Conservation (phyloP, 2,329 filamentous ascomycete genomes). For the Ophiosphaerella narmari region DNA sequence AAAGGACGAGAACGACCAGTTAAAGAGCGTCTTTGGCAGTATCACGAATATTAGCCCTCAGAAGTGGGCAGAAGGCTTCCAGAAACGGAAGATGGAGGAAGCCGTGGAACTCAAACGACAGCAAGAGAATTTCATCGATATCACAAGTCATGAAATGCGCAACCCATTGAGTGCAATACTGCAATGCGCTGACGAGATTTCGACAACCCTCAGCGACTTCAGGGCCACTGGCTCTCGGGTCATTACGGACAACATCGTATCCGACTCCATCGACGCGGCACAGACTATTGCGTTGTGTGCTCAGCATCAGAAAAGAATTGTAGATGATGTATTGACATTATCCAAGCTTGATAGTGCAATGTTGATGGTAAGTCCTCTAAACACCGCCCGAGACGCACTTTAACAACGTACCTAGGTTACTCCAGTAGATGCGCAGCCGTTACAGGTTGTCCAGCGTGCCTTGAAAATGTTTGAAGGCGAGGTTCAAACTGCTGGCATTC, state of each 20-base stretch:
- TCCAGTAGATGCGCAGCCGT: constrained; percentile 69
- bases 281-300: constrained; percentile 79
- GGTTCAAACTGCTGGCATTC: constrained; percentile 69
- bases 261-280: constrained; percentile 70
- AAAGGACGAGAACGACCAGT: constrained; percentile 63
- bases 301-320: constrained; percentile 72
- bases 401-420: constrained; percentile 53
- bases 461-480: constrained; percentile 81
- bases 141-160: constrained; percentile 76
- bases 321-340: constrained; percentile 54
- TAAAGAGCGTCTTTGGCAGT: constrained; percentile 78
- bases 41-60: constrained; percentile 86
- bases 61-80: constrained; percentile 81
- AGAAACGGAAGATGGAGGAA: constrained; percentile 77
- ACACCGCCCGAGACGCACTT: background rate
- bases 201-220: constrained; percentile 53
- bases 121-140: constrained; percentile 83
- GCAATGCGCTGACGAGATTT: constrained; percentile 78
- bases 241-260: constrained; percentile 54
- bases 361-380: constrained; percentile 55
- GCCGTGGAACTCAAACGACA: constrained; percentile 80
- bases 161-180: constrained; percentile 76
- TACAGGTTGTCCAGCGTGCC: constrained; percentile 67
- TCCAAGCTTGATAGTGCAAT: constrained; percentile 73
- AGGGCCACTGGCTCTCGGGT: constrained; percentile 54